Conservation (phyloP, 2,329 filamentous ascomycete genomes). For the Exophiala xenobiotica region DNA sequence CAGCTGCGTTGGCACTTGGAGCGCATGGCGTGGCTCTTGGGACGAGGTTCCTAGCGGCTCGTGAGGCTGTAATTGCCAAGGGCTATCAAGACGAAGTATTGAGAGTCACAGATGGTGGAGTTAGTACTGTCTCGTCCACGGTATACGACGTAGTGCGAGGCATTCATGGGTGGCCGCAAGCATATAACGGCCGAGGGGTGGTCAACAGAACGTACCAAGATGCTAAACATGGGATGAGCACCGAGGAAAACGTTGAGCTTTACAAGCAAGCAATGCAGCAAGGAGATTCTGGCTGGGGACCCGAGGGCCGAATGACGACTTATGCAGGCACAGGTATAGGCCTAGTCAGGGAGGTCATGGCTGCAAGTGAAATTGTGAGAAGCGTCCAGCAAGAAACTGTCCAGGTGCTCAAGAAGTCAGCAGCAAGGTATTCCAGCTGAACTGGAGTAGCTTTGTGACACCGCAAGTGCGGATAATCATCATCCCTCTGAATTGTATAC, state of each 20-base stretch:
- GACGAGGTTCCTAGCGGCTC: constrained; percentile 60
- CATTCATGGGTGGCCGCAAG: constrained; percentile 57
- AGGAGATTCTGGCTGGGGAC: constrained; percentile 56
- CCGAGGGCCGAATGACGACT: constrained; percentile 56
- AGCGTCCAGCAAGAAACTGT: constrained; percentile 24
- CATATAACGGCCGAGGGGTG: constrained; percentile 59
- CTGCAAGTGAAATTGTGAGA: constrained; percentile 52
- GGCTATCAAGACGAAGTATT: constrained; percentile 54
- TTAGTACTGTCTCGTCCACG: constrained; percentile 50
- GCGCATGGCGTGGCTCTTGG: constrained; percentile 60
- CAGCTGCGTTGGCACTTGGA: constrained; percentile 52
- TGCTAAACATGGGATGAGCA: constrained; percentile 38
- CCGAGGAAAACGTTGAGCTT: constrained; percentile 41
- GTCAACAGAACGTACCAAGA: constrained; percentile 56
- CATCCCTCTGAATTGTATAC: too few relatives aligned
- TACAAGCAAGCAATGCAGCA: constrained; percentile 51
- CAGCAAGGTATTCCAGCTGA: constrained; percentile 10
- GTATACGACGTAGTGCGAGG: constrained; percentile 58
- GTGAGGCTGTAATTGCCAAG: constrained; percentile 49
- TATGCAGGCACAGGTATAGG: constrained; percentile 65
- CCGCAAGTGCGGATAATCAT: background rate
- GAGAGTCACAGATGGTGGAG: constrained; percentile 51
- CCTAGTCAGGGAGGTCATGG: constrained; percentile 51
- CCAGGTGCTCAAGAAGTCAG: constrained; percentile 18
- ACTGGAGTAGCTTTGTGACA: background rate